Conservation (phyloP, 768 basidiomycete species). For the Phanerochaete carnosa region DNA sequence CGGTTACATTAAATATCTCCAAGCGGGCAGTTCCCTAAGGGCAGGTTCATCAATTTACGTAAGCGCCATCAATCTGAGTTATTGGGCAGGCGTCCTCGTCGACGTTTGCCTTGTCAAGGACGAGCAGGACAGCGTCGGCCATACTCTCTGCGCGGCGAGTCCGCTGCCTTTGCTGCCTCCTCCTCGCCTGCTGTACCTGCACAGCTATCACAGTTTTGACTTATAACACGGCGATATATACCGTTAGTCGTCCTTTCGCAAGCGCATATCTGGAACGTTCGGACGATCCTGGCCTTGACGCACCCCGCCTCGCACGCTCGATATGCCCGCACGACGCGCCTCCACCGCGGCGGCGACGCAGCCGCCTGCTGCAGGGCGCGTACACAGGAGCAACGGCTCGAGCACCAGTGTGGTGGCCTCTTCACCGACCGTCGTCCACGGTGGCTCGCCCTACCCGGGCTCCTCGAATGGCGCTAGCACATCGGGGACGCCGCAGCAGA, state of each 20-base stretch:
- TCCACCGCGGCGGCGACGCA: slow-evolving; percentile 49
- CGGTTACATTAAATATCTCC: background rate
- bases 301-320: background rate
- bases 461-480: slow-evolving; percentile 18
- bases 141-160: background rate
- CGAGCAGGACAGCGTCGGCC: slow-evolving; percentile 7
- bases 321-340: slow-evolving; percentile 54
- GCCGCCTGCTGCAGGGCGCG: slow-evolving; percentile 38
- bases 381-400: slow-evolving; percentile 64
- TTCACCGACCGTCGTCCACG: slow-evolving; percentile 9
- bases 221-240: background rate
- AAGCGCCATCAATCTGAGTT: slow-evolving; percentile 4
- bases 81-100: background rate
- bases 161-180: background rate
- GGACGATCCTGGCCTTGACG: background rate
- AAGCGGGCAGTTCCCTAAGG: background rate
- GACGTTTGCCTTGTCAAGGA: background rate
- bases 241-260: background rate
- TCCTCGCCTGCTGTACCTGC: background rate
- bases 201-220: background rate
- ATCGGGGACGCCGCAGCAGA: slow-evolving; percentile 66
- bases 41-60: background rate
- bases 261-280: slow-evolving; percentile 19
- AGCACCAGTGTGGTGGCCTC: slow-evolving; percentile 25
- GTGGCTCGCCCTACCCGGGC: slow-evolving; percentile 30